A percentile compares a stretch with the other conserved stretches of the same genome.
Evolutionary conservation across 495 filamentous ascomycete species (phyloP).

Genomic region (Talaromyces adpressus): DNA sequence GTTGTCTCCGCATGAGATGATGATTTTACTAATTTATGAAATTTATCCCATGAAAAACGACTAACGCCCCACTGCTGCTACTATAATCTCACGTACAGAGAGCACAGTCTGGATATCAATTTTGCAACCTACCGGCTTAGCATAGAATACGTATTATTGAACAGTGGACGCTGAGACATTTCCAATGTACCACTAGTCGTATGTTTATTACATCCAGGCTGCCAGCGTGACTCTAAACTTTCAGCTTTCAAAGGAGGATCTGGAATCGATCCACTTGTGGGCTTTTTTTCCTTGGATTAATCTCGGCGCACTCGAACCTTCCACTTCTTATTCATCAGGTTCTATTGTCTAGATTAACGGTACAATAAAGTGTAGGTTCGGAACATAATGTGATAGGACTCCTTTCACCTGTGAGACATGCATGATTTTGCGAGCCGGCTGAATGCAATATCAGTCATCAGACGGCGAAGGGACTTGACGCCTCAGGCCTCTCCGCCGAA

Average conservation of each 20-base stretch:
- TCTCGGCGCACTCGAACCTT: background rate
- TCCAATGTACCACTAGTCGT: background rate
- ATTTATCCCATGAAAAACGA: background rate
- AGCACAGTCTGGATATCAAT: background rate
- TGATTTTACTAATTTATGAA: background rate
- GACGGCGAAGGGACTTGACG: background rate
- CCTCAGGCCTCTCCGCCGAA: background rate
- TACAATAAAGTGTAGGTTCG: background rate
- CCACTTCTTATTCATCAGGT: background rate
- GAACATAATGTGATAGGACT: background rate
- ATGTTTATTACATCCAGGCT: background rate
- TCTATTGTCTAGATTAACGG: background rate
- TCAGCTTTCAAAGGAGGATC: background rate
- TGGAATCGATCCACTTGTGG: background rate
- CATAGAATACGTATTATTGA: background rate
- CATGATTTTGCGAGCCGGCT: background rate
- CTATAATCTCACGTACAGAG: background rate
- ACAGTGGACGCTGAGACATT: background rate
- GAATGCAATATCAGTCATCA: background rate
- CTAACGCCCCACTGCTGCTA: background rate
- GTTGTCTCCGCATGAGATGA: background rate
- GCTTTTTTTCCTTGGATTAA: background rate
- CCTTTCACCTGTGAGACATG: background rate
- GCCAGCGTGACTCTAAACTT: background rate
- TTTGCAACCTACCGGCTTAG: background rate